A percentile compares a stretch with the other conserved stretches of the same genome.
Conservation (phyloP, 345 rosid genomes). For the Nasturtium officinale region DNA sequence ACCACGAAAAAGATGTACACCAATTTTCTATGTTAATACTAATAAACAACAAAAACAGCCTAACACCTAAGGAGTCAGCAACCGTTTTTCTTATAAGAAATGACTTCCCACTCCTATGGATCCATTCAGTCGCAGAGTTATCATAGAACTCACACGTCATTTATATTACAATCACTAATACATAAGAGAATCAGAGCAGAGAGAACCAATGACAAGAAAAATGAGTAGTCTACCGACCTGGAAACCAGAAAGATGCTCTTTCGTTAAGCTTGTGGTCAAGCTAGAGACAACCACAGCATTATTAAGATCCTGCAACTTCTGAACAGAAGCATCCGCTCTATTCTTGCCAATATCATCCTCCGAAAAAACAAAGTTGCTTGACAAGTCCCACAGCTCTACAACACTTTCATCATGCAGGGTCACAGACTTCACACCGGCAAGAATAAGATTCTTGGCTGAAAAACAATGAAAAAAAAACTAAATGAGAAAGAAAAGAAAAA, state of each 20-base stretch:
- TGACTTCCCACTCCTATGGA: not conserved
- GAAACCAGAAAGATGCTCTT: constrained; percentile 77
- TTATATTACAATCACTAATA: not conserved
- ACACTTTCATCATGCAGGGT: constrained; percentile 86
- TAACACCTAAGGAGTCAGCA: constrained; percentile 1
- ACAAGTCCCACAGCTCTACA: constrained; percentile 92
- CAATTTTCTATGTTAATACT: constrained; percentile 1
- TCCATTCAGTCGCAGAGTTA: not conserved
- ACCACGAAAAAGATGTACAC: not conserved
- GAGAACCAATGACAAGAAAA: constrained; percentile 9
- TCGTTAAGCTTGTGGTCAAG: constrained; percentile 65
- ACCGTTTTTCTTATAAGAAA: constrained; percentile 10
- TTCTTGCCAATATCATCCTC: constrained; percentile 90
- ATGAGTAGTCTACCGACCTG: constrained; percentile 56
- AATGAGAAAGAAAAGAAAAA: not conserved
- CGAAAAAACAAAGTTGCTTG: constrained; percentile 79
- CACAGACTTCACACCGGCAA: constrained; percentile 98
- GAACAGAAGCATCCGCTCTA: constrained; percentile 92
- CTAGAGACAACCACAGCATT: constrained; percentile 78
- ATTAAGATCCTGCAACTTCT: constrained; percentile 94
- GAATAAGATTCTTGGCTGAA: constrained; percentile 92
- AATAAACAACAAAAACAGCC: not conserved
- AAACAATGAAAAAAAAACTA: not conserved
- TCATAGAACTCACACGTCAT: constrained; percentile 1
- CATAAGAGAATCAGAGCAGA: not conserved